These are phyloP conservation scores for Vaccinium myrtillus DNA, from an alignment of 148 eudicot genomes.

Conservation along the genomic window DNA sequence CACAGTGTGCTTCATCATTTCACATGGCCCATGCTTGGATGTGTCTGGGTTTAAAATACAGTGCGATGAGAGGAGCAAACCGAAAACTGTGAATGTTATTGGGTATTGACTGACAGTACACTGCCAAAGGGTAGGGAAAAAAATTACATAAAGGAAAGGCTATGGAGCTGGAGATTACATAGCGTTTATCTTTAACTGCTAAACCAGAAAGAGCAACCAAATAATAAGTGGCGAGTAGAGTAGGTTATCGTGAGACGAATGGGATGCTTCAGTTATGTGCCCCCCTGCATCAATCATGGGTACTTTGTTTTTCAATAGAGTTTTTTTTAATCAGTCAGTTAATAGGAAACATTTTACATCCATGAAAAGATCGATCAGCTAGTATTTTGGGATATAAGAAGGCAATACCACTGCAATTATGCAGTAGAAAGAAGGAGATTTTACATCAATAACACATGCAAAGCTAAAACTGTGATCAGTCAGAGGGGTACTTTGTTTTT, in stretches of 20 bases:
- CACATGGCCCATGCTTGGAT: not conserved
- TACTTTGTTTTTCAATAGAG: not conserved
- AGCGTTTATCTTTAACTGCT: not conserved
- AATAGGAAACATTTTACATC: not conserved
- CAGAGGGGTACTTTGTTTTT: not conserved
- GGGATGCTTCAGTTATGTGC: not conserved
- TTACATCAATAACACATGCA: constrained; percentile 18
- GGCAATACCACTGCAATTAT: constrained; percentile 1
- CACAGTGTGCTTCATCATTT: not conserved
- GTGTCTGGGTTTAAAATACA: not conserved
- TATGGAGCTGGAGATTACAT: not conserved
- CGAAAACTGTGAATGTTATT: not conserved
- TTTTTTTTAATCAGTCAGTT: not conserved
- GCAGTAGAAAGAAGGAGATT: not conserved
- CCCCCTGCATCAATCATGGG: not conserved
- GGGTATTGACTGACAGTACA: not conserved
- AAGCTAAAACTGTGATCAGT: not conserved
- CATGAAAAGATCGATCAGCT: not conserved
- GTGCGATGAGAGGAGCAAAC: not conserved
- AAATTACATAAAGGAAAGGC: not conserved
- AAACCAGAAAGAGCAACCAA: not conserved
- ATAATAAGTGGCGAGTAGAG: not conserved
- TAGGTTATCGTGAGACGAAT: not conserved
- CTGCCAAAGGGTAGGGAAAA: not conserved
- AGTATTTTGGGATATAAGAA: constrained; percentile 8